A percentile compares a stretch with the other conserved stretches of the same genome.
phyloP scores from a whole-genome alignment of 306 rosid genomes.

The Citrullus amarus region DNA sequence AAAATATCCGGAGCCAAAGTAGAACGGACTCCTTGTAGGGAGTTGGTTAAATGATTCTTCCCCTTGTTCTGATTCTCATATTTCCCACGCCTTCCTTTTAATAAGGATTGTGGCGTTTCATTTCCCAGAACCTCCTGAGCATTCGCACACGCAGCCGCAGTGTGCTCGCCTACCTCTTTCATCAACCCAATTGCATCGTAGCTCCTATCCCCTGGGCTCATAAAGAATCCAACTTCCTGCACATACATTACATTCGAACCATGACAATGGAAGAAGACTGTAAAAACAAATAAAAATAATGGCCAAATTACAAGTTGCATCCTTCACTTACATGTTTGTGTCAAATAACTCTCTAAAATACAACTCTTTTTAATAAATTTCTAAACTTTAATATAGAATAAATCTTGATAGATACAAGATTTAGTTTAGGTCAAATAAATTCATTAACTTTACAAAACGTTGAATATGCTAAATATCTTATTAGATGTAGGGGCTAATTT shows the following conservation, averaged over 20 bases:
- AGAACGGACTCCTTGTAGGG: constrained; percentile 25
- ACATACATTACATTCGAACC: neutral
- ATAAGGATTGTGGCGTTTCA: constrained; percentile 50
- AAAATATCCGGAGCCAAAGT: constrained; percentile 32
- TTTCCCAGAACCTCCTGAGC: constrained; percentile 68
- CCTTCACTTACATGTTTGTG: too few relatives aligned
- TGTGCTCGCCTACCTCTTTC: constrained; percentile 80
- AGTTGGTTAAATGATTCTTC: constrained; percentile 11
- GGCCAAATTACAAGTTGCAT: too few relatives aligned
- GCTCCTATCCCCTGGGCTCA: constrained; percentile 82
- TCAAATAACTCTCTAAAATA: too few relatives aligned
- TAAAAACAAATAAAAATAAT: neutral
- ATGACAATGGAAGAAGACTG: neutral
- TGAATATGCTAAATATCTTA: too few relatives aligned
- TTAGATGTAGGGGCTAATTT: too few relatives aligned
- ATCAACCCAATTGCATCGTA: constrained; percentile 85
- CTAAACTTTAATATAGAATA: too few relatives aligned
- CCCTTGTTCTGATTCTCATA: constrained; percentile 24
- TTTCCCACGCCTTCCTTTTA: constrained; percentile 16
- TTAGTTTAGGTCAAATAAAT: too few relatives aligned
- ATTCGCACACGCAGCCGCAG: constrained; percentile 72
- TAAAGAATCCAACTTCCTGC: constrained; percentile 73
- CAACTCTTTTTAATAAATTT: too few relatives aligned
- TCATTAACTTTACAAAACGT: neutral
- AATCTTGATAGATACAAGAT: too few relatives aligned